A percentile compares a stretch with the other conserved stretches of the same genome.
These are phyloP conservation scores for Peronospora belbahrii DNA, from an alignment of 352 stramenopile genomes.

Conservation along the genomic window DNA sequence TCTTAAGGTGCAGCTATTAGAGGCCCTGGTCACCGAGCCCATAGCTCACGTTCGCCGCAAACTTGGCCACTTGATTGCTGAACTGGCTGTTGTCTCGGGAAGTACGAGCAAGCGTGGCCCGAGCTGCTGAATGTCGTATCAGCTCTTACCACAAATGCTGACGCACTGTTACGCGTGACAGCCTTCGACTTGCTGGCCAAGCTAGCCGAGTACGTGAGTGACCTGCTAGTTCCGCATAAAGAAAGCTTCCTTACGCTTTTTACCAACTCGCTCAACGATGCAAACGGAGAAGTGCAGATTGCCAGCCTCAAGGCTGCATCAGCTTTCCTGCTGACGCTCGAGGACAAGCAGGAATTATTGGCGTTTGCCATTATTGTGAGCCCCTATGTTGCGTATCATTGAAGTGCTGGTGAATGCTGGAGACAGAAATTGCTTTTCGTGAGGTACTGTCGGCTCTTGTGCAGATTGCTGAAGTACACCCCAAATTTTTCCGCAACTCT, in stretches of 20 bases:
- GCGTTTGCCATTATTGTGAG: conserved; percentile 66
- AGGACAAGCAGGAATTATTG: conserved; percentile 55
- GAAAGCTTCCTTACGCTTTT: conserved; percentile 76
- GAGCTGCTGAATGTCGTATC: conserved; percentile 64
- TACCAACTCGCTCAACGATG: conserved; percentile 60
- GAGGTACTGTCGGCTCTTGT: conserved; percentile 68
- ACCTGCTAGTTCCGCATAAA: conserved; percentile 65
- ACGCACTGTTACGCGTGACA: conserved; percentile 60
- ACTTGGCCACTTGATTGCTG: conserved; percentile 67
- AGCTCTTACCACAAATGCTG: conserved; percentile 44
- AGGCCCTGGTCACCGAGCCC: conserved; percentile 53
- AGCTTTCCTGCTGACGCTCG: conserved; percentile 68
- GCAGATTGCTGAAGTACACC: conserved; percentile 68
- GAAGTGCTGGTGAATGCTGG: conserved; percentile 44
- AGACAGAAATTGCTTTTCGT: conserved; percentile 61
- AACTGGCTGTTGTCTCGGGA: conserved; percentile 54
- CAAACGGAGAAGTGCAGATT: conserved; percentile 53
- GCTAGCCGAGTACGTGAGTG: conserved; percentile 60
- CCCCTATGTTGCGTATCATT: conserved; percentile 73
- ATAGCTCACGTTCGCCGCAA: conserved; percentile 77
- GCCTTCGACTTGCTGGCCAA: conserved; percentile 72
- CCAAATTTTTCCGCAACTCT: conserved; percentile 71
- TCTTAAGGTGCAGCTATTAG: conserved; percentile 70
- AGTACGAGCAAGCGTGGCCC: conserved; percentile 53
- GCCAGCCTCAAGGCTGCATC: conserved; percentile 62